Percentiles rank a stretch among this genome's conserved stretches.
Evolutionary conservation across 495 filamentous ascomycete species (phyloP).

Genomic region (Aspergillus coremiiformis): DNA sequence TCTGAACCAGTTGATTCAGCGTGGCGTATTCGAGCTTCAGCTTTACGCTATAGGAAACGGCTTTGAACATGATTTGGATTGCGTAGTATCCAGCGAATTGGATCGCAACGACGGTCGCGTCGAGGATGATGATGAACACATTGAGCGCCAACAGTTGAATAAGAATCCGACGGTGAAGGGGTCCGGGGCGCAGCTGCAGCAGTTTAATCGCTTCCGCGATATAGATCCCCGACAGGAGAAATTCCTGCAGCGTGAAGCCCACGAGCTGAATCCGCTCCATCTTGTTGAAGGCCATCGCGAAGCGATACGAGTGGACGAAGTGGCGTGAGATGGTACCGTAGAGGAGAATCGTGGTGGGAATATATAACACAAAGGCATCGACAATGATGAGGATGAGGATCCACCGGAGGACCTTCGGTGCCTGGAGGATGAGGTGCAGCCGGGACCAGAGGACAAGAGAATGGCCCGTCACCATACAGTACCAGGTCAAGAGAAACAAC

Average conservation of each 20-base stretch:
- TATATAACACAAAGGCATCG: slow-evolving; percentile 37
- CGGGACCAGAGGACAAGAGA: slow-evolving; percentile 45
- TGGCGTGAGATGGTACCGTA: slow-evolving; percentile 26
- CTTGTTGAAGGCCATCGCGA: slow-evolving; percentile 35
- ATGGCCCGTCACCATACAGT: slow-evolving; percentile 41
- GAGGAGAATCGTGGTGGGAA: slow-evolving; percentile 35
- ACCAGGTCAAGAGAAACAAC: slow-evolving; percentile 39
- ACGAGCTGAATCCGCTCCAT: slow-evolving; percentile 49
- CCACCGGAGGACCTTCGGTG: slow-evolving; percentile 26
- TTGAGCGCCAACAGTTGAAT: slow-evolving; percentile 43
- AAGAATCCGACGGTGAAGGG: slow-evolving; percentile 27
- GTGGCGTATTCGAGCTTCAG: slow-evolving; percentile 49
- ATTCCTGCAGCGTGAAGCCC: slow-evolving; percentile 49
- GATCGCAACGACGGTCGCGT: slow-evolving; percentile 38
- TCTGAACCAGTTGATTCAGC: slow-evolving; percentile 41
- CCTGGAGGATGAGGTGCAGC: slow-evolving; percentile 38
- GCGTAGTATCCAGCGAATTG: slow-evolving; percentile 43
- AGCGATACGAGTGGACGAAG: slow-evolving; percentile 15
- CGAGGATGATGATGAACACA: slow-evolving; percentile 43
- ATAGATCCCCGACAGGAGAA: slow-evolving; percentile 49
- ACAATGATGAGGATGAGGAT: slow-evolving; percentile 39
- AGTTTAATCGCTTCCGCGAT: slow-evolving; percentile 44
- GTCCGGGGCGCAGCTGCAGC: slow-evolving; percentile 30
- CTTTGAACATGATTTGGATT: slow-evolving; percentile 44
- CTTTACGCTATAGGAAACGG: slow-evolving; percentile 47